Base-by-base conservation (phyloP, 164 flowering plant species). In the Tetrastigma voinierianum region DNA sequence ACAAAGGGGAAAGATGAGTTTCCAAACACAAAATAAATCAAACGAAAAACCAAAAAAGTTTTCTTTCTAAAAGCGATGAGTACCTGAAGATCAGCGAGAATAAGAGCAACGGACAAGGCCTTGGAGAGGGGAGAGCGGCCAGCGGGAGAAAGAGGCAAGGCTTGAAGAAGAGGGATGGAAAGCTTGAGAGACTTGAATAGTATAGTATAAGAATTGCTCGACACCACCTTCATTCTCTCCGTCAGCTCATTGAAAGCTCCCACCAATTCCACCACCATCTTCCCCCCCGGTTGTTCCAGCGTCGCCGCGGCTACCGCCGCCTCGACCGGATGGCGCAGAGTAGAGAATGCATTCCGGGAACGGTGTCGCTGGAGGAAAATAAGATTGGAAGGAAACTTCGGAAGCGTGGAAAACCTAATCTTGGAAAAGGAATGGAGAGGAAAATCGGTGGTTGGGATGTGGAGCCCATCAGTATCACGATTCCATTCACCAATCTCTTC, bases 51-150 rank as follows among this genome's bases (percentile, higher is more conserved):
- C 40, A 25, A 25, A 25, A 32, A 1, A 4, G 5, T 32, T n/a
- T 32, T 32, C 40, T 32, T 32, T 32, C 40, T 47, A 9, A 18
- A 12, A 10, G 14, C 20, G 23, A 20, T 9, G 43, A 19, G 57
- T 71, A 93, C 97, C 98, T 90, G 92, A 78, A 94, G 93, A 82
- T 94, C 81, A 49, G 98, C 95, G 59, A 94, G 93, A 25, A 90
- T 46, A 10, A 84, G 67, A 23, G 98, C 91, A 2, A 91, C 76
- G 2, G 90, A 85, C 15, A 91, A 53, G 10, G 96, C 88, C 65
- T 77, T 84, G 20, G 90, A 72, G 62, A 94, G 90, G 4, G 90
- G 86, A 60, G 96, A 74, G n/a, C 97, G 82, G 7, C 89, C 93
- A 65, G 84, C 93, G n/a, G 86, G 82, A 9, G 83, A 44, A 2